Evolutionary conservation across 768 basidiomycete species (phyloP), one percentile per base, ranked within the genome.

Genomic region (Suillus hirtellus): DNA sequence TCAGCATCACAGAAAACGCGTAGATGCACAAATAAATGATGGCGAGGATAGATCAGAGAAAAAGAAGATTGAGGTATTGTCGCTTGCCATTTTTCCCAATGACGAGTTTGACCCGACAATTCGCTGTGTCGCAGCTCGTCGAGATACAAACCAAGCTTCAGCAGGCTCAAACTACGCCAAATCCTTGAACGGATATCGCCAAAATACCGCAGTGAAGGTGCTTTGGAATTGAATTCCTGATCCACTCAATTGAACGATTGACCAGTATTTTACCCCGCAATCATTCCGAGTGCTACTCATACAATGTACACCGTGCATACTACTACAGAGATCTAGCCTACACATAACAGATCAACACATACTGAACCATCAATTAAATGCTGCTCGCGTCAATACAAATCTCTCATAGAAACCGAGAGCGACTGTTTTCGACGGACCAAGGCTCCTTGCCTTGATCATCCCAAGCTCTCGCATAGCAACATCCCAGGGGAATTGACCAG

Each of bases 11-110:
- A 89, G 89, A 62, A 90, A 90, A 77, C 85, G 94, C 27, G 86
- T 94, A 1, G 96, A 97, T 75, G 74, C 70, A 9, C 92, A 93
- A 73, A 80, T 98, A 53, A 89, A 92, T 71, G 93, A 96, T 4
- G 78, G 89, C 31, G 86, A 89, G 67, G 81, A 82, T 37, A 91
- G 88, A 69, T 81, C 88, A 60, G 93, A 95, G 67, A 88, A 86
- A 71, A 94, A 92, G 78, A 95, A 91, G 77, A 70, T 77, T 43
- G 93, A 97, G 85, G 96, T 92, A 65, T 7, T 60, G 71, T 60
- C 34, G 9, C 47, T 42, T 35, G 47, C 17, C 15, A 53, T 12
- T 15, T 14, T 40, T 24, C 35, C 43, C n/a, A 42, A 38, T 27
- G 47, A 56, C 10, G 40, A 52, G 59, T 64, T 54, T 68, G 56